These are phyloP conservation scores for Solanum clarkiae DNA, from an alignment of 257 asterid species.

Conservation along the genomic window DNA sequence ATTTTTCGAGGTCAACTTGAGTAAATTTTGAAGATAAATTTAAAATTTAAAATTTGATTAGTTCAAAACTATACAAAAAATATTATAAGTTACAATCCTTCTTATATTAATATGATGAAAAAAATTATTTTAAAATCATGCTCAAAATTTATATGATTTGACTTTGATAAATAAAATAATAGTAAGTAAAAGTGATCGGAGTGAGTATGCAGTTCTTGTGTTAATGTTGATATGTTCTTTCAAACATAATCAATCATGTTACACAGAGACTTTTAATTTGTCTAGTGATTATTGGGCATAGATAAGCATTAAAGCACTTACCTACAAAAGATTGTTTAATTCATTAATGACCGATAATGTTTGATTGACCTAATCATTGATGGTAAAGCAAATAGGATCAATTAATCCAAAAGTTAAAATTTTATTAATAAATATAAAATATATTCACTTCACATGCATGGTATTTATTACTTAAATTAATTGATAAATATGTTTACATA, in stretches of 20 bases:
- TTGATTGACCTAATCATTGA: not conserved
- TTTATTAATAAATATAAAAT: not conserved
- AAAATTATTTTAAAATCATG: too few species aligned
- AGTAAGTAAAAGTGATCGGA: too few species aligned
- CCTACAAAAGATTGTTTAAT: not conserved
- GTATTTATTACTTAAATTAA: not conserved
- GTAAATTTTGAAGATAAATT: too few species aligned
- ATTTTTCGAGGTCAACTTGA: too few species aligned
- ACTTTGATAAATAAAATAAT: too few species aligned
- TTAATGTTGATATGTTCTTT: not conserved
- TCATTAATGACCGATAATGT: not conserved
- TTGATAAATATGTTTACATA: not conserved
- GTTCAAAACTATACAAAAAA: too few species aligned
- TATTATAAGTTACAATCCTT: too few species aligned
- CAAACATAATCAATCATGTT: not conserved
- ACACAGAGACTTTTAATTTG: not conserved
- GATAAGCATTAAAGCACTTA: not conserved
- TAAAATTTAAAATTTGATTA: too few species aligned
- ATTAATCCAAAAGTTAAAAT: not conserved
- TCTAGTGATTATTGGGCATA: not conserved
- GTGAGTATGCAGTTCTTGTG: not conserved
- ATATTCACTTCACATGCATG: not conserved
- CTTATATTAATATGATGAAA: too few species aligned
- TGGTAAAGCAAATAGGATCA: not conserved
- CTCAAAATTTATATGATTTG: too few species aligned